phyloP scores from a whole-genome alignment of 192 early-diverging fungal species.

The Coemansia sp. region DNA sequence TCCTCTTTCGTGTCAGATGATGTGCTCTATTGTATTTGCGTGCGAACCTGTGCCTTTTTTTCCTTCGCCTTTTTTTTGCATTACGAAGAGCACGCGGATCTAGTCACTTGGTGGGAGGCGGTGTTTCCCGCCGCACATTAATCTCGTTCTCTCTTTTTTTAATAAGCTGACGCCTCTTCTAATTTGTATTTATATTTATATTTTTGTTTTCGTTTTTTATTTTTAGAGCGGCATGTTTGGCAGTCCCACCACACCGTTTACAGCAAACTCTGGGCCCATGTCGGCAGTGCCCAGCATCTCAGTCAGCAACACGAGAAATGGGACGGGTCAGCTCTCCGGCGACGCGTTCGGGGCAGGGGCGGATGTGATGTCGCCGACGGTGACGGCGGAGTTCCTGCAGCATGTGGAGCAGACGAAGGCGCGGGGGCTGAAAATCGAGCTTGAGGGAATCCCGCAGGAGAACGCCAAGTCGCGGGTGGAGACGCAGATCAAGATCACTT shows the following conservation, averaged over 20 bases:
- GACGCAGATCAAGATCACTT: constrained; percentile 90
- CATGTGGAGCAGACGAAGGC: constrained; percentile 41
- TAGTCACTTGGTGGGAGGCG: constrained; percentile 1
- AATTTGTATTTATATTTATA: neutral
- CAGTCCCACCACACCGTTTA: constrained; percentile 8
- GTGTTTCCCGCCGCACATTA: neutral
- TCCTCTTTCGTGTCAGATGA: neutral
- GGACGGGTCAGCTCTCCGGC: neutral
- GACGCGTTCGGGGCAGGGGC: neutral
- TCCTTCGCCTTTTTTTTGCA: neutral
- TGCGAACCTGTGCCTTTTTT: constrained; percentile 1
- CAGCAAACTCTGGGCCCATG: constrained; percentile 1
- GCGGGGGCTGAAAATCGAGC: constrained; percentile 32
- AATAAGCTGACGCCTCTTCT: neutral
- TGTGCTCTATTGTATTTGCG: constrained; percentile 6
- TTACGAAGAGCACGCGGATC: neutral
- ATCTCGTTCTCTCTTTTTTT: constrained; percentile 5
- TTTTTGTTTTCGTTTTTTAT: neutral
- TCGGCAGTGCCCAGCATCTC: constrained; percentile 19
- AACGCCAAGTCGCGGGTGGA: constrained; percentile 88
- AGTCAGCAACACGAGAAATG: neutral
- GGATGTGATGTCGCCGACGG: constrained; percentile 1
- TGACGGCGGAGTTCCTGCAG: constrained; percentile 29
- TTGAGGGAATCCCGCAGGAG: constrained; percentile 50
- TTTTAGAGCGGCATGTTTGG: constrained; percentile 34